These are phyloP conservation scores for Zygosaccharomyces bailii DNA, from an alignment of 805 yeast genomes.

Conservation along the genomic window DNA sequence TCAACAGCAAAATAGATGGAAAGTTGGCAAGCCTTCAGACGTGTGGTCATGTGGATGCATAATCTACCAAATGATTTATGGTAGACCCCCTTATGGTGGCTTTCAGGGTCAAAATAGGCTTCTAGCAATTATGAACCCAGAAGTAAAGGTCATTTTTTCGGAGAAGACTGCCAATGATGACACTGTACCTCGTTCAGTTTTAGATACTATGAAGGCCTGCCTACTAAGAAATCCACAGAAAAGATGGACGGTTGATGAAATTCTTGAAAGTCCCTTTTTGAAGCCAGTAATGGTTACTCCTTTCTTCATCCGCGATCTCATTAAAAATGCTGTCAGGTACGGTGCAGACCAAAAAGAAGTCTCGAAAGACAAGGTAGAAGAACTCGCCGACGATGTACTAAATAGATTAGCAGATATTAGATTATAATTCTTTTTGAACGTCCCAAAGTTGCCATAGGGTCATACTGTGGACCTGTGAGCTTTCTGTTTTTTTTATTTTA, in stretches of 20 bases:
- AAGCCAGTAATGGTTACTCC: slow-evolving; percentile 71
- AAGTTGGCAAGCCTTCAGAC: slow-evolving; percentile 92
- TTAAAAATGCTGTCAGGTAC: slow-evolving; percentile 71
- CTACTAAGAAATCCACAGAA: slow-evolving; percentile 64
- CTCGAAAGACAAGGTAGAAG: slow-evolving; percentile 43
- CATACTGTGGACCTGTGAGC: neutral
- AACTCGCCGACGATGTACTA: slow-evolving; percentile 57
- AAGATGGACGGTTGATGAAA: slow-evolving; percentile 61
- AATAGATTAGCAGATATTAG: slow-evolving; percentile 38
- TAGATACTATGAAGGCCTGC: slow-evolving; percentile 71
- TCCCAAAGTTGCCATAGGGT: neutral
- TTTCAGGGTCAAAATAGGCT: slow-evolving; percentile 74
- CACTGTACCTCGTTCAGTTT: slow-evolving; percentile 62
- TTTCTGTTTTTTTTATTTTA: neutral
- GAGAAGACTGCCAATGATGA: slow-evolving; percentile 56
- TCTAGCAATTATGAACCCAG: slow-evolving; percentile 83
- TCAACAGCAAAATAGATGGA: slow-evolving; percentile 43
- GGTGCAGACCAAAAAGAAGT: slow-evolving; percentile 52
- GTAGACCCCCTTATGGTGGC: slow-evolving; percentile 83
- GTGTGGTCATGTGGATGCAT: slow-evolving; percentile 98
- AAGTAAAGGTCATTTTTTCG: slow-evolving; percentile 66
- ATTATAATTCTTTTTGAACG: slow-evolving; percentile 14
- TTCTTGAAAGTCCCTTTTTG: slow-evolving; percentile 61
- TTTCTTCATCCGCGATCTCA: slow-evolving; percentile 62
- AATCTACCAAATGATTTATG: slow-evolving; percentile 91